Evolutionary conservation across 768 basidiomycete genomes (phyloP), one percentile per base, ranked within the genome.

Genomic region (Sarcodon aspratus): DNA sequence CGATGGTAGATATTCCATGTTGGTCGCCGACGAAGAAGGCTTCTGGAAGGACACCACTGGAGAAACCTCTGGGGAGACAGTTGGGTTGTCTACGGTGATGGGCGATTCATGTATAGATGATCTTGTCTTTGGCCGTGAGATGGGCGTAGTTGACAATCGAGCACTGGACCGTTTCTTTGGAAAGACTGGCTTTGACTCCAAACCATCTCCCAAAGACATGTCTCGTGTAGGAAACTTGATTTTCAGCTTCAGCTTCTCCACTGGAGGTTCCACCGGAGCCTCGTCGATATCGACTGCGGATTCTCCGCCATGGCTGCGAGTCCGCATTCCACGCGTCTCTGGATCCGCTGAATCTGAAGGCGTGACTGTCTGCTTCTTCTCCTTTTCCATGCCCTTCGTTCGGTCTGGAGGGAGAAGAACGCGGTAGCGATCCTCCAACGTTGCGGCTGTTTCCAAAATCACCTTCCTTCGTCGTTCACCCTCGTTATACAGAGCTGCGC

Each of bases 401-500:
- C 51, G 53, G 49, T 85, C 82, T 3, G 82, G 75, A 12, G 85
- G 84, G 27, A 91, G 74, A 38, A 91, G 71, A n/a, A 76, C 70
- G 17, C 79, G 72, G 58, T 87, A 91, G 40, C 88, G 80, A 49
- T 78, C 77, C 56, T 89, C 87, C 46, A 91, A 63, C 17, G 62
- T 59, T 48, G 71, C 62, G 11, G 87, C 88, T 11, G 79, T 72
- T 46, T 79, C 76, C 7, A 91, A 69, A 82, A 91, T 87, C 63
- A 80, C 79, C 58, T 74, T 69, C 48, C 80, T 70, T 36, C 88
- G 74, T 52, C 83, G 70, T 60, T 87, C 85, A n/a, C 85, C 85
- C 62, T 89, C 86, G 13, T 63, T 60, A 45, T 71, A 61, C 9
- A 66, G 59, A 1, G 59, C 54, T 1, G 57, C 50, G 10, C 58